A percentile compares a stretch with the other conserved stretches of the same genome.
Evolutionary conservation across 2,329 filamentous ascomycete species (phyloP).

Genomic region (Westerdykella sp.): DNA sequence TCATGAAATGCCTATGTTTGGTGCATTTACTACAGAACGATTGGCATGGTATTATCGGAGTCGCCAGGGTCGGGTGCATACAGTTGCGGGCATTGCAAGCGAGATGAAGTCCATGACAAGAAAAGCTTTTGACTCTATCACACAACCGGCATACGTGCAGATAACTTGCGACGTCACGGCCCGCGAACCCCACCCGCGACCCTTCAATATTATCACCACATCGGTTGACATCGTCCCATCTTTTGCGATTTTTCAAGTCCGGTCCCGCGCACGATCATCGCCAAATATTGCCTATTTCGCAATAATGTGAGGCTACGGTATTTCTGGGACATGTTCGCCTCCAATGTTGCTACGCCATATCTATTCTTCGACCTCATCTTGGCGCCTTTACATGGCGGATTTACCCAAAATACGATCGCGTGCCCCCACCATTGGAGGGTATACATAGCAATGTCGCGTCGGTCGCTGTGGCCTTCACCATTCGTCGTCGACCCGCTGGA

Average conservation of each 20-base stretch:
- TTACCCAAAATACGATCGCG: constrained; percentile 11
- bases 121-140: constrained; percentile 5
- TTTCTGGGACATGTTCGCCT: constrained; percentile 2
- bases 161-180: background rate
- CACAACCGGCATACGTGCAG: background rate
- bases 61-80: constrained; percentile 18
- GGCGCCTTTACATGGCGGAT: constrained; percentile 11
- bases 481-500: too few relatives aligned
- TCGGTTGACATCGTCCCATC: background rate
- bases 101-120: constrained; percentile 35
- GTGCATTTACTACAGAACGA: too few relatives aligned
- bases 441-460: constrained; percentile 16
- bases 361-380: constrained; percentile 6
- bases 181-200: background rate
- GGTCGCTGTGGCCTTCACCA: too few relatives aligned
- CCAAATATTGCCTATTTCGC: too few relatives aligned
- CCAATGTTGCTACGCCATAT: constrained; percentile 4
- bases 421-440: constrained; percentile 14
- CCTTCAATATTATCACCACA: background rate
- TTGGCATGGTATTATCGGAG: constrained; percentile 7
- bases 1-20: background rate
- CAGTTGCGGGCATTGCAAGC: constrained; percentile 26
- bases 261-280: too few relatives aligned
- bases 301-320: constrained; percentile 5
- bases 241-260: too few relatives aligned